A percentile compares a stretch with the other conserved stretches of the same genome.
These are phyloP conservation scores for Termitomyces sp. DNA, from an alignment of 768 basidiomycete species.

Conservation along the genomic window DNA sequence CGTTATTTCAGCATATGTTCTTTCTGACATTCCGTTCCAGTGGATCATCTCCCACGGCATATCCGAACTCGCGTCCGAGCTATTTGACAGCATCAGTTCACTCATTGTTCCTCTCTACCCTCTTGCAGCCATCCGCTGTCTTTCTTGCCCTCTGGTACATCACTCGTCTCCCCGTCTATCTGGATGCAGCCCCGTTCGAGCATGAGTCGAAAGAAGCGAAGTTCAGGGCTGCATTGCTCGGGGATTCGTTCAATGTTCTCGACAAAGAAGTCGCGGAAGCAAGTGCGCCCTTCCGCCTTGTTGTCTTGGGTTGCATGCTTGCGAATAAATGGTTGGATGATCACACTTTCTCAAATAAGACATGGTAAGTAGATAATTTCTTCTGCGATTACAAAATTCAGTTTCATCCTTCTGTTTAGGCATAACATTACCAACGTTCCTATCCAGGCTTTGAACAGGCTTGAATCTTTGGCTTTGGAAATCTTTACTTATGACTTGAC, in stretches of 20 bases:
- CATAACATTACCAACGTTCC: slow-evolving; percentile 79
- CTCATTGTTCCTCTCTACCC: slow-evolving; percentile 71
- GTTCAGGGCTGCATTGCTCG: slow-evolving; percentile 64
- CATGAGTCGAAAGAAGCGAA: slow-evolving; percentile 55
- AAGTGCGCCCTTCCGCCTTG: slow-evolving; percentile 66
- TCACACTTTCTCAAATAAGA: slow-evolving; percentile 88
- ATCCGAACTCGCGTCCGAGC: slow-evolving; percentile 45
- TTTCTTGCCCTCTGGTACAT: slow-evolving; percentile 83
- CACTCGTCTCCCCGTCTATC: slow-evolving; percentile 68
- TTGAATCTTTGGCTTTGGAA: slow-evolving; percentile 70
- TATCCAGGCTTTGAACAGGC: slow-evolving; percentile 61
- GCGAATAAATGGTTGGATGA: slow-evolving; percentile 90
- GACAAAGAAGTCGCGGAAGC: slow-evolving; percentile 52
- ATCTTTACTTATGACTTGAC: slow-evolving; percentile 71
- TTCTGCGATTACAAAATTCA: slow-evolving; percentile 9
- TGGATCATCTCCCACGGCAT: slow-evolving; percentile 32
- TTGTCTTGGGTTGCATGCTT: slow-evolving; percentile 80
- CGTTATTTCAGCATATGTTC: background rate
- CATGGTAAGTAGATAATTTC: slow-evolving; percentile 52
- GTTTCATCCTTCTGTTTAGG: slow-evolving; percentile 37
- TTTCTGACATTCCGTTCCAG: slow-evolving; percentile 21
- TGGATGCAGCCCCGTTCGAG: slow-evolving; percentile 49
- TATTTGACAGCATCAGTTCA: slow-evolving; percentile 63
- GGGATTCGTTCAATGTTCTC: slow-evolving; percentile 38
- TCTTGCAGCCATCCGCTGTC: slow-evolving; percentile 79